These are phyloP conservation scores for Physaria fendleri DNA, from an alignment of 345 rosid genomes.

Conservation along the genomic window DNA sequence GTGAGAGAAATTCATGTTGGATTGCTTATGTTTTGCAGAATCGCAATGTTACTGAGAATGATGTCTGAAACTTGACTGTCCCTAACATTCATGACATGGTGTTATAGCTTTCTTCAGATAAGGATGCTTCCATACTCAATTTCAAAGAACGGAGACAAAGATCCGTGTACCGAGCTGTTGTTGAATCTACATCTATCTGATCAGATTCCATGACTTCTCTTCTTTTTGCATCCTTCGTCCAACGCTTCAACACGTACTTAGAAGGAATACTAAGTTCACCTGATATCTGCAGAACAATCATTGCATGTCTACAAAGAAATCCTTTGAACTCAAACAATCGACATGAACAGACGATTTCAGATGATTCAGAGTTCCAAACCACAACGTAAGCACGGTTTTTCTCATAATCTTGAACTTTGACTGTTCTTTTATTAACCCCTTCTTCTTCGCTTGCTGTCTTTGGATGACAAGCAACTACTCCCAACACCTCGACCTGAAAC, in stretches of 20 bases:
- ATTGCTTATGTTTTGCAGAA: constrained; percentile 3
- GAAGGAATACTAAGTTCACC: constrained; percentile 52
- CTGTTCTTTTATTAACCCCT: constrained; percentile 21
- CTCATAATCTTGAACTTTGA: constrained; percentile 58
- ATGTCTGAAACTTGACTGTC: constrained; percentile 8
- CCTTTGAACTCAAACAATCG: constrained; percentile 53
- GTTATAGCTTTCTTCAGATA: constrained; percentile 49
- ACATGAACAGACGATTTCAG: constrained; percentile 51
- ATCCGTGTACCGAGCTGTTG: constrained; percentile 46
- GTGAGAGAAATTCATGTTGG: not conserved
- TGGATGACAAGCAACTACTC: constrained; percentile 70
- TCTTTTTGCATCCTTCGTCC: constrained; percentile 63
- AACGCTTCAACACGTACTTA: constrained; percentile 51
- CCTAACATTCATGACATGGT: constrained; percentile 26
- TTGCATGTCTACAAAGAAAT: constrained; percentile 61
- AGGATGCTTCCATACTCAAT: constrained; percentile 61
- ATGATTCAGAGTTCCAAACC: constrained; percentile 36
- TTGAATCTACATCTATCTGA: constrained; percentile 18
- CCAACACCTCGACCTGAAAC: constrained; percentile 65
- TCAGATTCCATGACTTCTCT: constrained; percentile 27
- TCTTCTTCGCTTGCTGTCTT: constrained; percentile 49
- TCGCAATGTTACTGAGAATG: constrained; percentile 2
- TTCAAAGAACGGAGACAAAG: constrained; percentile 48
- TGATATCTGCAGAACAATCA: constrained; percentile 70
- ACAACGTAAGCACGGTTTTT: constrained; percentile 44